Evolutionary conservation across 306 rosid species (phyloP).

Genomic region (Cajanus cajan): DNA sequence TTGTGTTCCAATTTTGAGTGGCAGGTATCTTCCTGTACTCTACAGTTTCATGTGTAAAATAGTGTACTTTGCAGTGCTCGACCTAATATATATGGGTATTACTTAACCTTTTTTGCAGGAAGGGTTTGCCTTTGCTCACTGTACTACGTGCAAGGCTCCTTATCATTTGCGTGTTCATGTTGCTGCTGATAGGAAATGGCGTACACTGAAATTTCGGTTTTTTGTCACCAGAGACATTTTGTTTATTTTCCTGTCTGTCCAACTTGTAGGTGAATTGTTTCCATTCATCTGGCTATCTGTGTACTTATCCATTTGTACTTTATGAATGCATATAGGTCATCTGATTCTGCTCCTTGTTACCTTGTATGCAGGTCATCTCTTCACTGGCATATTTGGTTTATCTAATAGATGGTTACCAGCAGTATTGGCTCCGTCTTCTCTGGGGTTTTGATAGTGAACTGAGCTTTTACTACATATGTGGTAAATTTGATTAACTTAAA

Average conservation of each 20-base stretch:
- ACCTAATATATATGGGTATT: conserved; percentile 32
- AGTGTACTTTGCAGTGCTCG: background rate
- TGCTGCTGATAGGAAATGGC: conserved; percentile 96
- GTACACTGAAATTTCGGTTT: conserved; percentile 92
- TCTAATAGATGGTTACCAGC: conserved; percentile 77
- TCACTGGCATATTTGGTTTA: conserved; percentile 80
- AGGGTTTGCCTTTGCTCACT: conserved; percentile 99
- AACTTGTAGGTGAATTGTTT: conserved; percentile 72
- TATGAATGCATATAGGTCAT: background rate
- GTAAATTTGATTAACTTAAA: conserved; percentile 45
- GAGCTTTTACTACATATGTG: conserved; percentile 91
- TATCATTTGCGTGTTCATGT: conserved; percentile 94
- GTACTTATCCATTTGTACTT: background rate
- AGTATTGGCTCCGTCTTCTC: conserved; percentile 83
- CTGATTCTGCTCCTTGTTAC: conserved; percentile 1
- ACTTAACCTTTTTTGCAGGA: conserved; percentile 56
- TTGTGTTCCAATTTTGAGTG: background rate
- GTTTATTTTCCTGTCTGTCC: conserved; percentile 84
- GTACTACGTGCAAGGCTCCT: conserved; percentile 98
- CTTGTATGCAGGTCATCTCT: conserved; percentile 69
- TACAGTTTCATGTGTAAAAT: background rate
- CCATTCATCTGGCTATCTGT: conserved; percentile 12
- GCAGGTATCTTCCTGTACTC: background rate
- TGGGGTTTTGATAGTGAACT: conserved; percentile 83
- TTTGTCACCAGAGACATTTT: conserved; percentile 94